Evolutionary conservation across 139 green algal genomes (phyloP), one percentile per base, ranked within the genome.

Genomic region (Desmodesmus armatus): DNA sequence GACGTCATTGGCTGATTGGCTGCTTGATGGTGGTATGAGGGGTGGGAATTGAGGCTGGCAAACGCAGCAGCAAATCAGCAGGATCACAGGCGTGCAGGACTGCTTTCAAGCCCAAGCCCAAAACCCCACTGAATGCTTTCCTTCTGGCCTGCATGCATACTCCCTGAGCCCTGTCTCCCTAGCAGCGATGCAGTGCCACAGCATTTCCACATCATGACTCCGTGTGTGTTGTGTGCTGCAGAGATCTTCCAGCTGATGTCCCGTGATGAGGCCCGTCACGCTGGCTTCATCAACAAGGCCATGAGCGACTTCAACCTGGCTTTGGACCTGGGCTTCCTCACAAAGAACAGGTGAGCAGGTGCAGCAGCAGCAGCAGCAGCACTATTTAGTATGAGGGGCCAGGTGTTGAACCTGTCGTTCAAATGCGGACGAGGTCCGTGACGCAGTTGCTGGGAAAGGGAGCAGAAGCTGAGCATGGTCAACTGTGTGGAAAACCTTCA

Each of bases 281-380:
- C 96, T 60, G 96, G 96, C 40, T 99, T 99, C 92, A 86, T 99
- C 70, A 99, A 99, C 96, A 99, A 99, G 89, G 95, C 95, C 39
- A 90, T 99, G 85, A 93, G 88, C 15, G 96, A 99, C 92, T 99
- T 99, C 85, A 94, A 97, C 91, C 91, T 99, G 65, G 95, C 96
- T 3, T 89, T 99, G 51, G 96, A 99, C 90, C 93, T 99, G 27
- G 96, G 96, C 66, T 99, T 99, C 92, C 90, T 99, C 31, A 99
- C 96, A 31, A 98, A 98, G 92, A 98, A 97, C 90, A 89, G 95
- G 79, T 88, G 88, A 78, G 96, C 6, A 13, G 7, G 23, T 43
- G 96, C 92, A 96, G n/a, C n/a, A n/a, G n/a, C n/a, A n/a, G n/a
- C n/a, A n/a, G n/a, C n/a, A n/a, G n/a, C n/a, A n/a, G n/a, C n/a